Evolutionary conservation across 345 rosid species (phyloP), one percentile per base, ranked within the genome.

Genomic region (Euphorbia lathyris): DNA sequence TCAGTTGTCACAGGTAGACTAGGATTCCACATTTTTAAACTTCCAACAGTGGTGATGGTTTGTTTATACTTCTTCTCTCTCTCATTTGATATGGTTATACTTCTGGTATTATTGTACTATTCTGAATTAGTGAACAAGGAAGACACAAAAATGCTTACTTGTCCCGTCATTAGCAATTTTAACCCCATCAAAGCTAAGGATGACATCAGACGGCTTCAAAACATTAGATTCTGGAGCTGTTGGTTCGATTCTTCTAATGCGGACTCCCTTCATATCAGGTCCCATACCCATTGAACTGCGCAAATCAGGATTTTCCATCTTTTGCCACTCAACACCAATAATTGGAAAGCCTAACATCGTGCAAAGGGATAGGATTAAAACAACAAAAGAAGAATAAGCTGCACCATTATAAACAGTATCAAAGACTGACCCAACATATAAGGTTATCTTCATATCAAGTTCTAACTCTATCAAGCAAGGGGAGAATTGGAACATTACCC

Each of bases 261-360:
- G 90, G 19, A 94, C 98, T 45, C 98, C 98, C 82, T 91, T 94
- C 73, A 87, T 90, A 76, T 88, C 84, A 30, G 88, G 78, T 32
- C 52, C 75, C 98, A 94, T 94, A 36, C 97, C 96, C 88, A 94
- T 79, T 68, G 92, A 81, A 77, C 78, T 64, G 30, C 95, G 89
- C 74, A 94, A 71, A 74, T 88, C 96, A 52, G 97, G 97, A 80
- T 94, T 94, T 73, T 94, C 98, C 96, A 94, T 94, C 84, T 94
- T 94, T 83, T 94, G 98, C 98, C 98, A 94, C 77, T 89, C 98
- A 77, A 91, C 85, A n/a, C 97, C 97, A 65, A 94, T 88, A 69
- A 89, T 77, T 20, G 98, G 97, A 75, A 94, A 89, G 25, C 97
- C 98, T 94, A 71, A 56, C 55, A 77, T 38, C 63, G 57, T 8